phyloP scores from a whole-genome alignment of 106 monocot species.

The Dioscorea zingiberensis region DNA sequence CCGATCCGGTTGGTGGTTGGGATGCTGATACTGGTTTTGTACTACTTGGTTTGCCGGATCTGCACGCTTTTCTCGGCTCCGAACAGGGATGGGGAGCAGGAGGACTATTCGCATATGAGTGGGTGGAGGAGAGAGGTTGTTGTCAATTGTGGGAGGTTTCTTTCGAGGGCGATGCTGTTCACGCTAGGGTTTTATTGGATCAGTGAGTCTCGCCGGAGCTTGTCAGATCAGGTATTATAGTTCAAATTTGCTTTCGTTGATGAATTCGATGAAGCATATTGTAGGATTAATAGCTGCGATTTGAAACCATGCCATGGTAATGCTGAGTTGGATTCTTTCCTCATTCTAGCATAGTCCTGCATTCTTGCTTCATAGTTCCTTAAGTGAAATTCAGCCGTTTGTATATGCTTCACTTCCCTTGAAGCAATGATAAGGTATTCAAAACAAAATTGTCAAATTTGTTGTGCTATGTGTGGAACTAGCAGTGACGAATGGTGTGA shows the following conservation, averaged over 20 bases:
- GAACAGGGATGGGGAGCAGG: constrained; percentile 50
- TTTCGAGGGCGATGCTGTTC: constrained; percentile 64
- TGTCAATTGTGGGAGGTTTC: constrained; percentile 44
- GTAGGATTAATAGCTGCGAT: not conserved
- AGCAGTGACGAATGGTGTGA: no score
- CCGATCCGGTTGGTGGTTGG: constrained; percentile 64
- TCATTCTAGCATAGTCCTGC: not conserved
- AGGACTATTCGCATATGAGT: constrained; percentile 50
- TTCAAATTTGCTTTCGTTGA: no score
- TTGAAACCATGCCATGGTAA: not conserved
- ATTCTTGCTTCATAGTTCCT: no score
- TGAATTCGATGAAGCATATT: not conserved
- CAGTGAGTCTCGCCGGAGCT: constrained; percentile 25
- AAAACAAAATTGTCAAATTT: no score
- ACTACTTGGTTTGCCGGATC: constrained; percentile 72
- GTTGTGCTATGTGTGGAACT: no score
- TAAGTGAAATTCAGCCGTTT: no score
- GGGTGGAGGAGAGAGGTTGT: constrained; percentile 80
- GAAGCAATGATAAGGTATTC: no score
- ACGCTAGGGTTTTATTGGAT: constrained; percentile 80
- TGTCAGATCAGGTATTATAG: constrained; percentile 21
- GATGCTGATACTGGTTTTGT: constrained; percentile 43
- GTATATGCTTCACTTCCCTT: no score
- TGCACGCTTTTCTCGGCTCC: constrained; percentile 72
- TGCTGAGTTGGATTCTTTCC: not conserved